Base-by-base conservation (phyloP, 371 early-diverging fungal genomes). In the Chytridiales sp. region DNA sequence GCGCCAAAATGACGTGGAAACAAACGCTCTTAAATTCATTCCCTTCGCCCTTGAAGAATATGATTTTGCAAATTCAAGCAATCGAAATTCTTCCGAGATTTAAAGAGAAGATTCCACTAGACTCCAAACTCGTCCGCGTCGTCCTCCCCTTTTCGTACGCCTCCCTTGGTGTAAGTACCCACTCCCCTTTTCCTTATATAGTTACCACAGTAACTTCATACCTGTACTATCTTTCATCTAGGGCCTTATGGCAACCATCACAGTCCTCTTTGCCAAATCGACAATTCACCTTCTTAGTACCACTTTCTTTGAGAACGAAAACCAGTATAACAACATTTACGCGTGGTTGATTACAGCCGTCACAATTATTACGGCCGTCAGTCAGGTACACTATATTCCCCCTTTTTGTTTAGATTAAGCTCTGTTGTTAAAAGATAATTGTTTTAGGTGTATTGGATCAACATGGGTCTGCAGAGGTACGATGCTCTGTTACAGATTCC, bases 401-500 rank as follows among this genome's bases (percentile, higher is more conserved):
- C 24, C n/a, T 38, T 35, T 8, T 11, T 11, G 9, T 39, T 17
- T 51, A 11, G 15, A 17, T 41, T 9, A 13, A 11, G 9, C 13
- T 17, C 19, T 13, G 42, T 19, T 51, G 13, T n/a, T n/a, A n/a
- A n/a, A n/a, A n/a, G n/a, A n/a, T n/a, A n/a, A 40, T 15, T 51
- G 11, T 51, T 26, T 51, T 47, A 19, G 19, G 48, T 68, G 6
- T 68, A 68, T 50, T 68, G 69, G 69, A 63, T 68, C 43, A 68
- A 67, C 67, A 85, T 85, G 76, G 94, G 91, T 0, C 69, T 93
- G 22, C 79, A 82, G 52, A 78, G 88, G 43, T 93, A 91, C 68
- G 94, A 93, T 64, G 92, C 92, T 0, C 61, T 93, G 52, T 74
- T 92, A 4, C 91, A 90, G 49, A 85, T 93, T 31, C 94, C 94